Evolutionary conservation across 192 early-diverging fungal genomes (phyloP).

Genomic region (Coemansia sp.): DNA sequence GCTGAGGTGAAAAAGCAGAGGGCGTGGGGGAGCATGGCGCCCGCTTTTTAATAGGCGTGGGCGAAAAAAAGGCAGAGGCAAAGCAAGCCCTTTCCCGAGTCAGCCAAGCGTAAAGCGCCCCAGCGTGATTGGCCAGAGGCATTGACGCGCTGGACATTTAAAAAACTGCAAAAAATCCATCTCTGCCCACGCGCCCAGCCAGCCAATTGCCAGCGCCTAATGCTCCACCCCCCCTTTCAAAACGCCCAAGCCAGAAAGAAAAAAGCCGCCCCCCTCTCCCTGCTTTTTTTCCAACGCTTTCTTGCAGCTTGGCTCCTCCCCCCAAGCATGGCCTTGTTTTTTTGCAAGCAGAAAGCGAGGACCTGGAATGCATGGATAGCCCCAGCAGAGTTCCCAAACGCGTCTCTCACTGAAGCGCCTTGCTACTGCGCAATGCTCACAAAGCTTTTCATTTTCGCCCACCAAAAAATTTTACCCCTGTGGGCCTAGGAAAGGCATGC

Average conservation of each 20-base stretch:
- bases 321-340: too few species aligned
- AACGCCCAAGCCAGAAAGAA: too few species aligned
- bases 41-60: conserved; percentile 1
- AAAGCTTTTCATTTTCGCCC: too few species aligned
- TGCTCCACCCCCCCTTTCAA: background rate
- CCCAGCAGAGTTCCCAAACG: too few species aligned
- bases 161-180: conserved; percentile 12
- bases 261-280: background rate
- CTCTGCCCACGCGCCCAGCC: background rate
- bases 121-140: conserved; percentile 6
- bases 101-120: background rate
- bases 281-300: background rate
- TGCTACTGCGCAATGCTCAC: too few species aligned
- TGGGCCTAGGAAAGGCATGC: too few species aligned
- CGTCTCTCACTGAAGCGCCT: too few species aligned
- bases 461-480: too few species aligned
- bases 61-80: background rate
- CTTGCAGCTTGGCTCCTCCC: too few species aligned
- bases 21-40: background rate
- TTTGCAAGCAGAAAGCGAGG: too few species aligned
- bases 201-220: conserved; percentile 8
- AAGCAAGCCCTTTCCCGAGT: background rate
- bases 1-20: conserved; percentile 10
- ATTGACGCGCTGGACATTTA: conserved; percentile 2
- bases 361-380: too few species aligned